Percentiles rank a stretch among this genome's conserved stretches.
These are phyloP conservation scores for Coemansia sp. DNA, from an alignment of 192 early-diverging fungal genomes.

Conservation along the genomic window DNA sequence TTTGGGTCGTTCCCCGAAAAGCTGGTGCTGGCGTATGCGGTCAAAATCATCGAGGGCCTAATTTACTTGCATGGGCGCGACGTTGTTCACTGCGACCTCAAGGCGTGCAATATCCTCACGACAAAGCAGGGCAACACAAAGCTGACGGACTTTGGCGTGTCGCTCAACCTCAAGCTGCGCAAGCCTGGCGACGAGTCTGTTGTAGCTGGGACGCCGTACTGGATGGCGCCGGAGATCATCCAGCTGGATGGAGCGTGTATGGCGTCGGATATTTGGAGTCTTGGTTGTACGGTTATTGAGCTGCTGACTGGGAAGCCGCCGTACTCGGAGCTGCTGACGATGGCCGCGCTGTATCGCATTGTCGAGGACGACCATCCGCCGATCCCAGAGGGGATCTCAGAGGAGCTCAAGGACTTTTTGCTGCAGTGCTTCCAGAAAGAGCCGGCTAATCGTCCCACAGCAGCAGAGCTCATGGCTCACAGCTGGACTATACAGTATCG, in stretches of 20 bases:
- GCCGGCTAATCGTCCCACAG: slow-evolving; percentile 68
- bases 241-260: slow-evolving; percentile 84
- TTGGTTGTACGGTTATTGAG: slow-evolving; percentile 94
- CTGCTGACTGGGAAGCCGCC: slow-evolving; percentile 91
- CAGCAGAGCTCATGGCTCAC: slow-evolving; percentile 70
- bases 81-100: slow-evolving; percentile 93
- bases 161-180: slow-evolving; percentile 76
- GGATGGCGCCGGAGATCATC: slow-evolving; percentile 93
- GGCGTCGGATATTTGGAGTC: slow-evolving; percentile 92
- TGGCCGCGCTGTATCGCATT: slow-evolving; percentile 93
- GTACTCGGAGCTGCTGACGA: slow-evolving; percentile 78
- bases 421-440: slow-evolving; percentile 84
- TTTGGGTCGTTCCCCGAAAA: slow-evolving; percentile 93
- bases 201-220: slow-evolving; percentile 82
- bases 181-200: slow-evolving; percentile 67
- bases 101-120: slow-evolving; percentile 93
- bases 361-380: slow-evolving; percentile 90
- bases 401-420: slow-evolving; percentile 80
- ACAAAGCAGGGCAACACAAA: slow-evolving; percentile 97
- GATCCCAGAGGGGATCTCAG: slow-evolving; percentile 75
- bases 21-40: slow-evolving; percentile 79
- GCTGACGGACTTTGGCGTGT: slow-evolving; percentile 95
- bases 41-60: slow-evolving; percentile 88
- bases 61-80: slow-evolving; percentile 86
- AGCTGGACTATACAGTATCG: slow-evolving; percentile 65